Base-by-base conservation (phyloP, 176 grass and related monocot species). In the Elaeis guineensis region DNA sequence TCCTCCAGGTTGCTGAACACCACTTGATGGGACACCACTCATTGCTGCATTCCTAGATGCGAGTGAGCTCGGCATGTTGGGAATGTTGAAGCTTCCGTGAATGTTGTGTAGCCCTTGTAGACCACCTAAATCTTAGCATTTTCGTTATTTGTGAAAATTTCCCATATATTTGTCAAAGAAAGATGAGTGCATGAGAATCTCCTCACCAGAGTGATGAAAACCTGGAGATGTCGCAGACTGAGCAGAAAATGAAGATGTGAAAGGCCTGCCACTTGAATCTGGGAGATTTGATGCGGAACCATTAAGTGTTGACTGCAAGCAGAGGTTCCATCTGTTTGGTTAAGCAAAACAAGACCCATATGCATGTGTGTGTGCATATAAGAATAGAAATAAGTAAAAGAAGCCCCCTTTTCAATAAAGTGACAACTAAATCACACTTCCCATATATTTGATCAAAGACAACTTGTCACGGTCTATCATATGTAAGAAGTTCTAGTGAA, bases 201-300 rank as follows among this genome's bases (percentile, higher is more conserved):
- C 35, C 80, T 83, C 50, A 98, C 93, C 84, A 63, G 93, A 98
- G 54, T 90, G 86, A 83, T 86, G 87, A 73, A 91, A 92, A 59
- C 81, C 80, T 69, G 84, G 79, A 57, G 87, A 72, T 51, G 84
- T 72, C 56, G 81, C 76, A 54, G 93, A 87, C 59, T 92, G 93
- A 20, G 69, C 73, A 3, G 93, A 85, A 85, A 98, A 98, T 50
- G 87, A 89, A 66, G 75, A 0, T 17, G 83, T 54, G 55, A 88
- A 98, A 15, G 81, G 76, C 50, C 93, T 82, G 70, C 84, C 93
- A 2, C 84, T 59, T 64, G 93, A 92, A 64, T 97, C 93, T 17
- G 76, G 63, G 77, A 92, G 77, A 85, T 89, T 97, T 57, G 93
- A 89, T 49, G 64, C 63, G 9, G 83, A 82, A 64, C 74, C 78